Base-by-base conservation (phyloP, 169 alveolate species). In the Cryptosporidium xiaoi region DNA sequence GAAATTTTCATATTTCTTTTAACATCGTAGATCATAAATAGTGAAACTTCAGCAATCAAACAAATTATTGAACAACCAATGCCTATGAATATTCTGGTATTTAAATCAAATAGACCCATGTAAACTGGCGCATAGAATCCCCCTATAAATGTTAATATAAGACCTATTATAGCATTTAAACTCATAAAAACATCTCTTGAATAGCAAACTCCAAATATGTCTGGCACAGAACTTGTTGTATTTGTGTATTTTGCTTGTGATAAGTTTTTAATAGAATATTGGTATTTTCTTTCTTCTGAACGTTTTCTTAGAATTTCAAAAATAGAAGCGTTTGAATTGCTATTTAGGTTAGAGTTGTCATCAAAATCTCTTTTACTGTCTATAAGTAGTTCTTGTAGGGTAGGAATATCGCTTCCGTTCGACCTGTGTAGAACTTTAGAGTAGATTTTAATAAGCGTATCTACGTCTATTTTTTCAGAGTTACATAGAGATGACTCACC, bases 81-180 rank as follows among this genome's bases (percentile, higher is more conserved):
- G 18, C 87, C 87, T 13, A 77, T 62, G 51, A 77, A 77, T 5
- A 62, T 77, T 58, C 87, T 55, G 20, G 71, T 31, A 56, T 56
- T 77, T 24, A 77, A 8, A 60, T 77, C 87, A 4, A 33, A 56
- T 6, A 77, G 36, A 15, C 87, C 87, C 69, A 77, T 60, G 50
- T 60, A 77, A 46, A 77, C 40, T 12, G 87, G 87, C 20, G 87
- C 87, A 40, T 60, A 77, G 64, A 77, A 77, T 4, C 87, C 87
- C n/a, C 87, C 87, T 33, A 77, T 60, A 40, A 77, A 77, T 44
- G 87, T 77, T 44, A 77, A n/a, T 29, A 77, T 33, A 44, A 77
- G 71, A 60, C 87, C 87, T 44, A 77, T 77, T 4, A 77, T 68
- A 58, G 87, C 87, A 27, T 77, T 77, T 51, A 77, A 58, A 24